Evolutionary conservation across 306 rosid species (phyloP).

Genomic region (Rosa persica): DNA sequence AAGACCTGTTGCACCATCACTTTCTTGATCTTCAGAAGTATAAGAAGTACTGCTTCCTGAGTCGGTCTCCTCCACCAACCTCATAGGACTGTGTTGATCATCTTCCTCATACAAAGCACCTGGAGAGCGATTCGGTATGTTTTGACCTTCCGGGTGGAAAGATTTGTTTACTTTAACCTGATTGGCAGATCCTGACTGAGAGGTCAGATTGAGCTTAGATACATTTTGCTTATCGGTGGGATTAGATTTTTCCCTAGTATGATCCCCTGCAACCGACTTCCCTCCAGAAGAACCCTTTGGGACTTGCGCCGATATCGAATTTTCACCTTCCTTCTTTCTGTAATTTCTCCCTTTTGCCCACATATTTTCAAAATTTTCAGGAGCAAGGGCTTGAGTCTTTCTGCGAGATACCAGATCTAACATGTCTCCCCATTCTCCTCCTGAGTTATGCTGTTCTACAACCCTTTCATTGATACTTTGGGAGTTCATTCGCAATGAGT

Average conservation of each 20-base stretch:
- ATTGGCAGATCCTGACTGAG: conserved; percentile 39
- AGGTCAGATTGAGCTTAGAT: conserved; percentile 37
- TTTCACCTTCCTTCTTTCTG: conserved; percentile 55
- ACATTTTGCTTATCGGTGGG: conserved; percentile 42
- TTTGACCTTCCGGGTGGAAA: conserved; percentile 34
- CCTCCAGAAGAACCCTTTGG: conserved; percentile 42
- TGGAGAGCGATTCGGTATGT: conserved; percentile 35
- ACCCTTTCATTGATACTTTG: conserved; percentile 47
- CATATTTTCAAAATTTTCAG: conserved; percentile 89
- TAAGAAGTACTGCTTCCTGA: conserved; percentile 72
- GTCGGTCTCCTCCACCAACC: conserved; percentile 43
- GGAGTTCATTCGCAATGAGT: conserved; percentile 48
- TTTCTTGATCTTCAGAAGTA: conserved; percentile 84
- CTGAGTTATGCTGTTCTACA: conserved; percentile 45
- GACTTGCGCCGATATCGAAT: conserved; percentile 45
- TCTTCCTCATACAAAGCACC: conserved; percentile 42
- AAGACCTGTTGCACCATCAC: conserved; percentile 70
- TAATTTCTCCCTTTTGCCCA: conserved; percentile 92
- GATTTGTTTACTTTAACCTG: conserved; percentile 34
- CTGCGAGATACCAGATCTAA: conserved; percentile 79
- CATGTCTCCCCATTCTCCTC: conserved; percentile 95
- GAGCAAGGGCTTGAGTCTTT: conserved; percentile 90
- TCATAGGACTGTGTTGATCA: conserved; percentile 40
- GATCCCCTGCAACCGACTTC: conserved; percentile 41
- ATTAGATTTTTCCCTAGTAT: conserved; percentile 40